A percentile compares a stretch with the other conserved stretches of the same genome.
phyloP scores from a whole-genome alignment of 2,329 filamentous ascomycete species.

The Davidsoniella neocaledoniae region DNA sequence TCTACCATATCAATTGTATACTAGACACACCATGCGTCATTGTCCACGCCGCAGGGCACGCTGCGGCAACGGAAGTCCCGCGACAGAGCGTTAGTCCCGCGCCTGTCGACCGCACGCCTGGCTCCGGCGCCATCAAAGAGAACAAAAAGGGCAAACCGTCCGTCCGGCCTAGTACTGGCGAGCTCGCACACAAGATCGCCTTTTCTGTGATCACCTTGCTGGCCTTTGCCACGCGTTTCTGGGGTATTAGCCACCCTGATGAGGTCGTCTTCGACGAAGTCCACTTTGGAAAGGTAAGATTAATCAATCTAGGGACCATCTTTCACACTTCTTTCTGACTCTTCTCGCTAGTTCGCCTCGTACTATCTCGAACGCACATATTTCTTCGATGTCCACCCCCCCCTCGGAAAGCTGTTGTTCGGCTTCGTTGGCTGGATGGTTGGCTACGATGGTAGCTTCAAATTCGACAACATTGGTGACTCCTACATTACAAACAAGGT shows the following conservation, averaged over 20 bases:
- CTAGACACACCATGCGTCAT: slow-evolving; percentile 25
- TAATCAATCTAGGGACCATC: background rate
- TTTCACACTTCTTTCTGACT: background rate
- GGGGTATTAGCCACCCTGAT: slow-evolving; percentile 85
- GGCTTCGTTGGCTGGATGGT: slow-evolving; percentile 95
- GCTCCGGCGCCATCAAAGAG: slow-evolving; percentile 29
- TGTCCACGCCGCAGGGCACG: slow-evolving; percentile 36
- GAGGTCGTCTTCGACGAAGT: slow-evolving; percentile 99
- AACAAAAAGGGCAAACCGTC: slow-evolving; percentile 16
- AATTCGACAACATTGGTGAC: slow-evolving; percentile 98
- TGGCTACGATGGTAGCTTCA: slow-evolving; percentile 90
- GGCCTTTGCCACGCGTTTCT: slow-evolving; percentile 86
- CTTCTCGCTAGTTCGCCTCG: slow-evolving; percentile 42
- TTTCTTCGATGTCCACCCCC: slow-evolving; percentile 99
- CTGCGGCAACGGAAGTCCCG: slow-evolving; percentile 42
- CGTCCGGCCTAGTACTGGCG: slow-evolving; percentile 29
- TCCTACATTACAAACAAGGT: slow-evolving; percentile 96
- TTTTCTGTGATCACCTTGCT: slow-evolving; percentile 61
- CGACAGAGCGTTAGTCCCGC: slow-evolving; percentile 25
- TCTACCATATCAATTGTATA: background rate
- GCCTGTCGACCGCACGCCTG: slow-evolving; percentile 22
- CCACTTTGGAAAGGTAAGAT: slow-evolving; percentile 89
- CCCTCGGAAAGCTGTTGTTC: slow-evolving; percentile 94
- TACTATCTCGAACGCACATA: slow-evolving; percentile 92
- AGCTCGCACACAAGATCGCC: slow-evolving; percentile 72